A percentile compares a stretch with the other conserved stretches of the same genome.
Evolutionary conservation across 148 eudicot genomes (phyloP).

Genomic region (Cornus kousa): DNA sequence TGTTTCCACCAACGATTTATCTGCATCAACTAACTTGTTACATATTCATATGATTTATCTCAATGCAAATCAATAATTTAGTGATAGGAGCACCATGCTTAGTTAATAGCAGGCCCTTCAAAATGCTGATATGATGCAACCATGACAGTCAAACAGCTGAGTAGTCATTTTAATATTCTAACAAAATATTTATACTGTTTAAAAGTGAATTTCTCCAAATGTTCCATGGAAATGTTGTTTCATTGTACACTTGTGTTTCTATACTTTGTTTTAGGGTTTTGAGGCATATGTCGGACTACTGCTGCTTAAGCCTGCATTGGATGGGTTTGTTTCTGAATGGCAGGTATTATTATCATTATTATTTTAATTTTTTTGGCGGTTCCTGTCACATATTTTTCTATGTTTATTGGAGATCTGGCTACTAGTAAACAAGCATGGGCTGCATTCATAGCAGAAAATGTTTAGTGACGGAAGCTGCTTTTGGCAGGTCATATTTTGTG

Average conservation of each 20-base stretch:
- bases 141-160: neutral
- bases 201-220: neutral
- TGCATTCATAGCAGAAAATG: neutral
- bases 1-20: no score
- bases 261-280: constrained; percentile 32
- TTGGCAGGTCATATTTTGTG: constrained; percentile 50
- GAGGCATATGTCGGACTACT: constrained; percentile 52
- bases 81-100: neutral
- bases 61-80: neutral
- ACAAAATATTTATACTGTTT: neutral
- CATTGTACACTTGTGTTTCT: neutral
- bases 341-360: constrained; percentile 29
- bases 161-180: no score
- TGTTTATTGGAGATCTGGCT: neutral
- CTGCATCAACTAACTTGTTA: no score
- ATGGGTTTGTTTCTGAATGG: constrained; percentile 52
- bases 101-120: neutral
- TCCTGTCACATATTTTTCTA: neutral
- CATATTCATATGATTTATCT: no score
- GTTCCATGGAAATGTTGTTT: neutral
- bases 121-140: neutral
- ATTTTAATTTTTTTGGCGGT: neutral
- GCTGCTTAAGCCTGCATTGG: constrained; percentile 43
- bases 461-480: neutral
- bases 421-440: neutral